A percentile compares a stretch with the other conserved stretches of the same genome.
phyloP scores from a whole-genome alignment of 73 alveolate species.

The Uronychia setigera region DNA sequence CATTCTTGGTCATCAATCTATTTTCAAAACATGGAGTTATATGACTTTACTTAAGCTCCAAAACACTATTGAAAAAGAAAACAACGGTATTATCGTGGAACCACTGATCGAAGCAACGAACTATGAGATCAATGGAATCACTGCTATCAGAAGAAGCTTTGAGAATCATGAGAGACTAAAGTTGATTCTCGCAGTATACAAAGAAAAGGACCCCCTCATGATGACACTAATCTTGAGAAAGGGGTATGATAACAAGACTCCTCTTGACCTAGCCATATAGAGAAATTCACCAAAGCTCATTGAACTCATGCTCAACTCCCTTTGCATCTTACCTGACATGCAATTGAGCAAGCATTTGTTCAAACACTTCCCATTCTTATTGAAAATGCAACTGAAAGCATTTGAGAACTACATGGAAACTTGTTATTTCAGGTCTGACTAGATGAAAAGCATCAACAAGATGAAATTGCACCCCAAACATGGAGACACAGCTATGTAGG shows the following conservation, averaged over 20 bases:
- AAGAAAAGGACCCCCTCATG: not conserved
- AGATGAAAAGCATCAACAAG: not conserved
- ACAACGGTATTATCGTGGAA: not conserved
- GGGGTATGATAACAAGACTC: not conserved
- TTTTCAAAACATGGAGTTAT: not conserved
- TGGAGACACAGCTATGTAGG: not conserved
- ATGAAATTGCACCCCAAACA: not conserved
- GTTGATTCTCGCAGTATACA: not conserved
- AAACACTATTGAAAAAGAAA: not conserved
- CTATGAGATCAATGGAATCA: not conserved
- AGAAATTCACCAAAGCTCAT: not conserved
- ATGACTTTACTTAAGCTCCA: not conserved
- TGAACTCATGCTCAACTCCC: not conserved
- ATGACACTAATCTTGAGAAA: not conserved
- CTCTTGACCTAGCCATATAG: not conserved
- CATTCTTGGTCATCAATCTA: not conserved
- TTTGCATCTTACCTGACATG: not conserved
- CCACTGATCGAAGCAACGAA: not conserved
- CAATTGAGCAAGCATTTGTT: not conserved
- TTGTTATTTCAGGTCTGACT: not conserved
- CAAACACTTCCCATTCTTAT: not conserved
- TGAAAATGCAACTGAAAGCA: not conserved
- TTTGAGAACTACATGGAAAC: not conserved
- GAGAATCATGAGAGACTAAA: not conserved
- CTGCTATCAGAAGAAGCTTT: not conserved